A percentile compares a stretch with the other conserved stretches of the same genome.
These are phyloP conservation scores for Dipodascus geniculatus DNA, from an alignment of 805 yeast species.

Conservation along the genomic window DNA sequence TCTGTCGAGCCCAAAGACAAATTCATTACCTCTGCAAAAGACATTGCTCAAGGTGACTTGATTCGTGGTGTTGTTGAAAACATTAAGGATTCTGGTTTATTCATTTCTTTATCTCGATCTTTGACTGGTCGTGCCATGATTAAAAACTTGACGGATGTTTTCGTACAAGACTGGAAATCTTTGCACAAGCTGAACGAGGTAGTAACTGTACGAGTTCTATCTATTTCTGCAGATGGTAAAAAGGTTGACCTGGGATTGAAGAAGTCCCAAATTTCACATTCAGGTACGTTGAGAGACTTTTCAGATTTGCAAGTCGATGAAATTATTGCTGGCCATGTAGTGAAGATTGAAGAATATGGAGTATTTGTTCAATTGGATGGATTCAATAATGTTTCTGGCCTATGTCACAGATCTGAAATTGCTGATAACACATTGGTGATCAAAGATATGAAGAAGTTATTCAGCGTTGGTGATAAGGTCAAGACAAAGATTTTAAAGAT, in stretches of 20 bases:
- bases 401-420: constrained; percentile 78
- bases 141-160: constrained; percentile 70
- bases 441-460: constrained; percentile 49
- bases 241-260: constrained; percentile 69
- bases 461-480: constrained; percentile 83
- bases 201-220: constrained; percentile 61
- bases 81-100: constrained; percentile 62
- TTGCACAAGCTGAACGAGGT: constrained; percentile 58
- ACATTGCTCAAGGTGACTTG: constrained; percentile 56
- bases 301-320: constrained; percentile 63
- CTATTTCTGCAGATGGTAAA: constrained; percentile 35
- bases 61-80: constrained; percentile 74
- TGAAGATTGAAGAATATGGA: constrained; percentile 75
- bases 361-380: constrained; percentile 76
- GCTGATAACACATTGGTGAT: constrained; percentile 39
- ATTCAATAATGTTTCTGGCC: constrained; percentile 64
- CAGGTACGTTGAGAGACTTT: constrained; percentile 11
- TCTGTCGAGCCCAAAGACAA: constrained; percentile 43
- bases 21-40: constrained; percentile 35
- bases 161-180: constrained; percentile 79
- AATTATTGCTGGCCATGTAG: constrained; percentile 65
- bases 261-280: constrained; percentile 56
- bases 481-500: constrained; percentile 66
- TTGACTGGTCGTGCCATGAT: constrained; percentile 73
- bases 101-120: constrained; percentile 59